Evolutionary conservation across 2,329 filamentous ascomycete genomes (phyloP), one percentile per base, ranked within the genome.

Genomic region (Cladophialophora psammophila): DNA sequence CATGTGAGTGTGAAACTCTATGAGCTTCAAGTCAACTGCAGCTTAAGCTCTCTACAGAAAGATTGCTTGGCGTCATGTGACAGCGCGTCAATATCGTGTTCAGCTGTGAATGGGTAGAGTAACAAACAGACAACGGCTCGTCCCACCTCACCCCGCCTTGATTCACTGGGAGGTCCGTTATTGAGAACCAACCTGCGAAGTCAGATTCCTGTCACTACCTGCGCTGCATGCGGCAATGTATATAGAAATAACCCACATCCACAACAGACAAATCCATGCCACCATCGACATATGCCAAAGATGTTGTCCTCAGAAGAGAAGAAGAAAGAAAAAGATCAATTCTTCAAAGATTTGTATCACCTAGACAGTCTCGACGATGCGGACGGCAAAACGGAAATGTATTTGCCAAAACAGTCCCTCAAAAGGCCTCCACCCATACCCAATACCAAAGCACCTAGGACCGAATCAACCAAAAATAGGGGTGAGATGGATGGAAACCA

Each of bases 281-380:
- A 13, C 32, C 26, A 20, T 15, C 45, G 26, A 54, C 31, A 55
- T 36, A 48, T 36, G 57, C 58, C 13, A 52, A 57, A 20, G n/a
- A 73, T 72, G 71, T 62, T 61, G 48, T 40, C 64, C 8, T 9
- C 32, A 20, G 57, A n/a, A n/a, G n/a, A 67, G 50, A 54, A 60
- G 50, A 67, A 67, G 61, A 62, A 68, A 60, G 69, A 71, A 67
- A 71, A 69, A 36, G 69, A 71, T n/a, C 56, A 63, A 10, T 74
- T 74, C 66, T 74, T 73, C 52, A 58, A 61, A 18, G 61, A 69
- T 13, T 42, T 74, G 35, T 65, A 71, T 48, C 62, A 52, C 2
- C 56, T 74, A 8, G 73, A 75, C 15, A 71, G 76, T 35, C 67
- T 74, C 48, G 73, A 72, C 5, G 52, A 48, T 34, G 62, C 73